These are phyloP conservation scores for Alternaria hordeiaustralica DNA, from an alignment of 2,329 filamentous ascomycete genomes.

Conservation along the genomic window DNA sequence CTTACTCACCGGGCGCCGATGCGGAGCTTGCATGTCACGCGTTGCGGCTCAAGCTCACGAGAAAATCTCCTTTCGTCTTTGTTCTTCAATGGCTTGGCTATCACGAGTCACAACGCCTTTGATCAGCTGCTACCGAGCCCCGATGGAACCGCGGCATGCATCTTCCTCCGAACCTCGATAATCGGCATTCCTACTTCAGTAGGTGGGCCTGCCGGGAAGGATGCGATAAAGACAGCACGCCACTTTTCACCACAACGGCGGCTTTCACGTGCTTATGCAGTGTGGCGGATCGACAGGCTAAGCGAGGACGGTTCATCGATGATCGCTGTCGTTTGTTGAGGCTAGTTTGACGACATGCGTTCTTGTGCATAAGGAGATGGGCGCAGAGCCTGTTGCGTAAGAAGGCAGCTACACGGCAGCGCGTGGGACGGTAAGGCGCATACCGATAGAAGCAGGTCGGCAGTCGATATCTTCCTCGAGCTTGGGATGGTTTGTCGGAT, in stretches of 20 bases:
- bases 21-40: not conserved
- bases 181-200: slow-evolving; percentile 10
- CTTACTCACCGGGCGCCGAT: slow-evolving; percentile 13
- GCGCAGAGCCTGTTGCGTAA: not conserved
- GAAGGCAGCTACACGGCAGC: not conserved
- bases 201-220: slow-evolving; percentile 9
- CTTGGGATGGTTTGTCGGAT: not conserved
- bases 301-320: slow-evolving; percentile 17
- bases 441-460: not conserved
- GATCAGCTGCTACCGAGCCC: slow-evolving; percentile 17
- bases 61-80: not conserved
- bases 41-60: slow-evolving; percentile 16
- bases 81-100: slow-evolving; percentile 2
- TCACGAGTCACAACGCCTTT: not conserved
- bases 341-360: slow-evolving; percentile 21
- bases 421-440: not conserved
- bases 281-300: slow-evolving; percentile 15
- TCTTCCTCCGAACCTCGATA: slow-evolving; percentile 7
- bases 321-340: slow-evolving; percentile 20
- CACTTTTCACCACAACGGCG: slow-evolving; percentile 10
- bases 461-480: not conserved
- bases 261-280: slow-evolving; percentile 26
- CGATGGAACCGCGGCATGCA: slow-evolving; percentile 14
- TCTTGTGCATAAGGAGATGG: slow-evolving; percentile 2
- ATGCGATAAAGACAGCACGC: slow-evolving; percentile 8